phyloP scores from a whole-genome alignment of 2,329 filamentous ascomycete genomes.

The Diaporthe vexans region DNA sequence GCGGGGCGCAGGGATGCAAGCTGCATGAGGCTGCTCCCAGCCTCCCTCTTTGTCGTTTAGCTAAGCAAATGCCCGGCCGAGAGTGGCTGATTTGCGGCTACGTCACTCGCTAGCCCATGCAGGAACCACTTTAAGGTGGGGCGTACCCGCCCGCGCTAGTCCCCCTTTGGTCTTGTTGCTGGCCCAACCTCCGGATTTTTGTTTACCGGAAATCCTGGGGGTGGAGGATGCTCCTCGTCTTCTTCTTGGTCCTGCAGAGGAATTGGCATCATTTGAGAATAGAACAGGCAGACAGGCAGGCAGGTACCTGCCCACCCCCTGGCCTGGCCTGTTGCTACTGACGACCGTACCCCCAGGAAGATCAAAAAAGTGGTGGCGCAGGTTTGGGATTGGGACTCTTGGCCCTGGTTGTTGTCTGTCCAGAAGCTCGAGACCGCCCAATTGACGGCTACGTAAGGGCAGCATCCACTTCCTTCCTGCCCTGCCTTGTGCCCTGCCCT shows the following conservation, averaged over 20 bases:
- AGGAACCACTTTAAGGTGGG: constrained; percentile 38
- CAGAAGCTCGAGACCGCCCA: constrained; percentile 6
- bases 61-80: constrained; percentile 25
- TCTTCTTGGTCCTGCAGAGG: not conserved
- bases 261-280: constrained; percentile 14
- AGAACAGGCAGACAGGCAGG: constrained; percentile 7
- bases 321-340: constrained; percentile 24
- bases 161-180: constrained; percentile 32
- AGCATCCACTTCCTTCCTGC: not conserved
- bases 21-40: constrained; percentile 17
- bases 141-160: constrained; percentile 31
- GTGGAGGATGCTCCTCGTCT: constrained; percentile 8
- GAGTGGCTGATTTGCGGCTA: constrained; percentile 34
- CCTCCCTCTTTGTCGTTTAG: constrained; percentile 17
- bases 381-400: constrained; percentile 37
- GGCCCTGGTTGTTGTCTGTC: constrained; percentile 16
- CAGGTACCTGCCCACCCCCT: constrained; percentile 19
- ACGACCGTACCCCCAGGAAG: constrained; percentile 9
- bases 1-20: constrained; percentile 13
- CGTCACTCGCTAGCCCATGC: constrained; percentile 38
- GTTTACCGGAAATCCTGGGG: constrained; percentile 35
- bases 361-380: constrained; percentile 34
- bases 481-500: constrained; percentile 1
- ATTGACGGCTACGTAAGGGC: constrained; percentile 27
- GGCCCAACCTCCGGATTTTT: constrained; percentile 38